Evolutionary conservation across 441 rosid species (phyloP), one percentile per base, ranked within the genome.

Genomic region (Pelargonium citronellum): DNA sequence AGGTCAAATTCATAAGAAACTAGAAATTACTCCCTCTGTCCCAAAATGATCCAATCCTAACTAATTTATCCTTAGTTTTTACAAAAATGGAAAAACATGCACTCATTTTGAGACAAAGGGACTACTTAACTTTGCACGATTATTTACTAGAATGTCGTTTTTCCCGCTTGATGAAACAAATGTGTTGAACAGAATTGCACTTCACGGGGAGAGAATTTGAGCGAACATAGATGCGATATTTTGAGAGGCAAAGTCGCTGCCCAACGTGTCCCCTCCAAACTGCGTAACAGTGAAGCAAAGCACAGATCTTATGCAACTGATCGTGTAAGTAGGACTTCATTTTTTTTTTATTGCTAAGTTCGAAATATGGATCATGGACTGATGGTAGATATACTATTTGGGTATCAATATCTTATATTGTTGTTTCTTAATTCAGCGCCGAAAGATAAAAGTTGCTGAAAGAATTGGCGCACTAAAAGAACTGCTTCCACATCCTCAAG

Each of bases 401-500:
- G 4, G 12, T 47, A 9, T 47, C 53, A 47, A 11, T 47, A 47
- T 9, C 2, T 47, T 13, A 47, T 10, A 47, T 47, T 11, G 1
- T 34, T 58, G 60, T 10, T 47, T 46, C 46, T 62, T 30, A 17
- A 63, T 71, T 66, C 85, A 85, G 87, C 68, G 67, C 68, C 85
- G 88, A 46, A 85, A 75, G 83, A 65, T 67, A 69, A 64, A 74
- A 58, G 81, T 85, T 71, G 74, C 77, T 49, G 80, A 81, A 66
- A 72, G 77, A 70, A 70, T 88, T 41, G 77, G 76, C 73, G 82
- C 82, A 30, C 67, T 79, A 77, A 83, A 78, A 39, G 78, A 81
- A 70, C 75, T 83, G 75, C 85, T 86, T 68, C 89, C 88, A 43
- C 72, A 73, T 62, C 66, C 84, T 61, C 73, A 63, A 2, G 75